Conservation (phyloP, 305 asterid species). For the Solanum hybrid region DNA sequence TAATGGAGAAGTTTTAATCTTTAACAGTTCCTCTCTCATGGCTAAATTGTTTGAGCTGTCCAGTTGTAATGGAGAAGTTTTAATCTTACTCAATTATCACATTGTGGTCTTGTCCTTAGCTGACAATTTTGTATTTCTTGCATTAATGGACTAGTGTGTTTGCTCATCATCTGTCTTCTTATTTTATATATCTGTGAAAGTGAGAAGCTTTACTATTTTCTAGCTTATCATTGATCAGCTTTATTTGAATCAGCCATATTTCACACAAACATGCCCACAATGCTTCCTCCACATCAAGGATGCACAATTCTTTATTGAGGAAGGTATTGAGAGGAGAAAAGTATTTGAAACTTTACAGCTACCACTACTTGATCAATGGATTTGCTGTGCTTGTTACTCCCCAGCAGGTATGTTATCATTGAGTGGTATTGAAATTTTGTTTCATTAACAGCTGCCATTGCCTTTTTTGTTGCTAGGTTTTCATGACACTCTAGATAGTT, state of each 20-base stretch:
- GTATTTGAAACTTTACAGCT: conserved; percentile 85
- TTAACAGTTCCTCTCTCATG: background rate
- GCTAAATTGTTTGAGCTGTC: background rate
- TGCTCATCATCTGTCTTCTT: background rate
- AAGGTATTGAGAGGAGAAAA: conserved; percentile 54
- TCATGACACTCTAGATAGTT: background rate
- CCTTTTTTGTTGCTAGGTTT: background rate
- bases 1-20: background rate
- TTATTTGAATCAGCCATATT: conserved; percentile 39
- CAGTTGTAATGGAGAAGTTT: background rate
- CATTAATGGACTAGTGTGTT: background rate
- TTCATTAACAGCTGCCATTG: background rate
- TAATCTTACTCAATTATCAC: background rate
- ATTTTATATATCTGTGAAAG: background rate
- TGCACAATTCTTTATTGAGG: conserved; percentile 67
- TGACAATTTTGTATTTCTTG: background rate
- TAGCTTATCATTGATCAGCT: background rate
- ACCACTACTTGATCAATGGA: conserved; percentile 84
- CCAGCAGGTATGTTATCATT: conserved; percentile 47
- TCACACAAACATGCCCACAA: conserved; percentile 26
- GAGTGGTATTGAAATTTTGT: background rate
- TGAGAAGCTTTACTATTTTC: background rate
- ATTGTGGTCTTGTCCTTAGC: background rate
- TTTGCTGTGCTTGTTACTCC: conserved; percentile 85
- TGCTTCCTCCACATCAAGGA: conserved; percentile 39